Percentiles rank a stretch among this genome's conserved stretches.
phyloP scores from a whole-genome alignment of 169 alveolate species.

The Babesia caballi region DNA sequence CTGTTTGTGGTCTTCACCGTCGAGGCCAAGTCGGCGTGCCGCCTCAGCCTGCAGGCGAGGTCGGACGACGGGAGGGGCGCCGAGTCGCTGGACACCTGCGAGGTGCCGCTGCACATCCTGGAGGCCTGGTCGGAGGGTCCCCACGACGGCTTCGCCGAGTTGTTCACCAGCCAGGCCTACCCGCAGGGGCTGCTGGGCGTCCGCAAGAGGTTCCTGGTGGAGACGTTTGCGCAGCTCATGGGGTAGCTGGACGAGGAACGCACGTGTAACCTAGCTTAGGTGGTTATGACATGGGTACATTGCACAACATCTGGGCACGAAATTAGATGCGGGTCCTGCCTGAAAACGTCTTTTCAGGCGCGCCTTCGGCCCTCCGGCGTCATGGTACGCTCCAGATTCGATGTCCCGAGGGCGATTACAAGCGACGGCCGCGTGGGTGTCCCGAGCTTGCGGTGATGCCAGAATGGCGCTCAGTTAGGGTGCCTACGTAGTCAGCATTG shows the following conservation, averaged over 20 bases:
- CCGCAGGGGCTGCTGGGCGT: conserved; percentile 42
- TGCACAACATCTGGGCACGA: too few relatives aligned
- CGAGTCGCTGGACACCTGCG: not conserved
- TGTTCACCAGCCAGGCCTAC: conserved; percentile 17
- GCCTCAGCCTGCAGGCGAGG: not conserved
- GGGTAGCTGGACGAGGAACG: not conserved
- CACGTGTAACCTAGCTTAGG: too few relatives aligned
- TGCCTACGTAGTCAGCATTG: too few relatives aligned
- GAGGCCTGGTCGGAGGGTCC: conserved; percentile 29
- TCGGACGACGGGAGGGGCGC: not conserved
- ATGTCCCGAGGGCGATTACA: too few relatives aligned
- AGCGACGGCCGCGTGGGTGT: too few relatives aligned
- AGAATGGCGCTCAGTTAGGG: too few relatives aligned
- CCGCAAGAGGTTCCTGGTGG: conserved; percentile 25
- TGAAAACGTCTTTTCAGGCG: too few relatives aligned
- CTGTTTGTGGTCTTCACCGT: not conserved
- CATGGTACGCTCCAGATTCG: too few relatives aligned
- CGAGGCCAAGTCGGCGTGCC: not conserved
- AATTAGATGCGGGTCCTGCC: too few relatives aligned
- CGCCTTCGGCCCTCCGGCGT: too few relatives aligned
- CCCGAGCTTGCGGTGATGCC: too few relatives aligned
- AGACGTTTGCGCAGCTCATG: conserved; percentile 42
- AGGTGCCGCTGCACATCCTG: conserved; percentile 5
- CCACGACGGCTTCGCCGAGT: conserved; percentile 5
- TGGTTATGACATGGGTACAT: too few relatives aligned